These are phyloP conservation scores for Tricholoma saponaceum DNA, from an alignment of 768 basidiomycete species.

Conservation along the genomic window DNA sequence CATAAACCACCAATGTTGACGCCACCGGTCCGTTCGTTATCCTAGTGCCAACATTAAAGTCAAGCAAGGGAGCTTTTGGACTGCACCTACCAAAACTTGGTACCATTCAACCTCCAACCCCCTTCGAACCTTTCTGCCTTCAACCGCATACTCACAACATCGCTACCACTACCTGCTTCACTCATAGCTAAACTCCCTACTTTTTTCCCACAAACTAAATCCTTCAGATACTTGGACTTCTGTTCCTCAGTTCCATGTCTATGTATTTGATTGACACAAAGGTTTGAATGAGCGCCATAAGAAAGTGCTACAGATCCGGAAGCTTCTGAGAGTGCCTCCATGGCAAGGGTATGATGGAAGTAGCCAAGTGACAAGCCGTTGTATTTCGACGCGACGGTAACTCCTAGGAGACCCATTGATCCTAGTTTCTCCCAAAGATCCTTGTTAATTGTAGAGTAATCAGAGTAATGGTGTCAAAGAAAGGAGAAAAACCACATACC, in stretches of 20 bases:
- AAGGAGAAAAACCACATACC: slow-evolving; percentile 34
- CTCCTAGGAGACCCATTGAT: slow-evolving; percentile 87
- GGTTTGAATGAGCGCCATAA: slow-evolving; percentile 89
- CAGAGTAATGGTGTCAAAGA: slow-evolving; percentile 1
- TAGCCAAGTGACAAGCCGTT: slow-evolving; percentile 85
- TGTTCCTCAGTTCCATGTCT: slow-evolving; percentile 81
- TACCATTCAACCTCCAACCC: slow-evolving; percentile 81
- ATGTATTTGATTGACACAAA: slow-evolving; percentile 84
- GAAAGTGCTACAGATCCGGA: slow-evolving; percentile 92
- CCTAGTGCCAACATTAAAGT: slow-evolving; percentile 40
- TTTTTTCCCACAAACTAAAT: slow-evolving; percentile 74
- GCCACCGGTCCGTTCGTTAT: slow-evolving; percentile 94
- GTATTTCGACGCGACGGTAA: slow-evolving; percentile 77
- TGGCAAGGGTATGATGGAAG: slow-evolving; percentile 84
- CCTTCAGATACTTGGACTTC: slow-evolving; percentile 80
- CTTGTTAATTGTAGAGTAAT: slow-evolving; percentile 31
- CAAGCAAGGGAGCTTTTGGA: neutral
- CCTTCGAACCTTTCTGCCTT: slow-evolving; percentile 74
- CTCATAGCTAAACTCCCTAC: slow-evolving; percentile 94
- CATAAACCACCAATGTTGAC: slow-evolving; percentile 90
- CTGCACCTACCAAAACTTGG: slow-evolving; percentile 80
- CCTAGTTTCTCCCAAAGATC: slow-evolving; percentile 89
- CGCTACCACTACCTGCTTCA: slow-evolving; percentile 87
- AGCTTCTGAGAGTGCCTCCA: slow-evolving; percentile 90
- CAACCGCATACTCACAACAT: slow-evolving; percentile 92